phyloP scores from a whole-genome alignment of 2,329 filamentous ascomycete genomes.

The Elsinoe australis region DNA sequence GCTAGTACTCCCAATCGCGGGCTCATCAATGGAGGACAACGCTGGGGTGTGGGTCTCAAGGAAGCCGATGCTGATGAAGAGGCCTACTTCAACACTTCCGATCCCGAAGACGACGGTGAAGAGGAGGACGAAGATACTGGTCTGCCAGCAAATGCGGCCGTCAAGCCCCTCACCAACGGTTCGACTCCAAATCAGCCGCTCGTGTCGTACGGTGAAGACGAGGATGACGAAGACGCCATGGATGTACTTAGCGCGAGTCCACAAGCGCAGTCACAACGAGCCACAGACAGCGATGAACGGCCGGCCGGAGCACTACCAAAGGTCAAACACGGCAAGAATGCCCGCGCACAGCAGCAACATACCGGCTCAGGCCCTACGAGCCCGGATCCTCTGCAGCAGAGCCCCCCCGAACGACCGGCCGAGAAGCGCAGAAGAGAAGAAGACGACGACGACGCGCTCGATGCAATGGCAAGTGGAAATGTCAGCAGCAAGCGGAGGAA shows the following conservation, averaged over 20 bases:
- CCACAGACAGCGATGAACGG: conserved; percentile 21
- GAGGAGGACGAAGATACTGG: conserved; percentile 25
- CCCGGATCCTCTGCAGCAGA: conserved; percentile 22
- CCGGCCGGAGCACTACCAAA: background rate
- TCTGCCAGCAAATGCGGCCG: conserved; percentile 27
- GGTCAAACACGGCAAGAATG: conserved; percentile 6
- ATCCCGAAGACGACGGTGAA: conserved; percentile 69
- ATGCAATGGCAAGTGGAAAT: conserved; percentile 57
- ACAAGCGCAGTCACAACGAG: conserved; percentile 7
- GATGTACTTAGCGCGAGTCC: conserved; percentile 36
- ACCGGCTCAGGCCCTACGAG: conserved; percentile 12
- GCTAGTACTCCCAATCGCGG: conserved; percentile 45
- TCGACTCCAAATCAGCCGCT: conserved; percentile 61
- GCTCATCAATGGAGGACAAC: conserved; percentile 49
- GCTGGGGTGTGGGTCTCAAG: conserved; percentile 61
- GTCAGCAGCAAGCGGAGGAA: conserved; percentile 39
- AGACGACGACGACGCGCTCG: conserved; percentile 87
- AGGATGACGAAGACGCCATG: conserved; percentile 59
- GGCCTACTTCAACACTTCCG: conserved; percentile 86
- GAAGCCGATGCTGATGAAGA: conserved; percentile 82
- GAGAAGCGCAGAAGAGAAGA: conserved; percentile 90
- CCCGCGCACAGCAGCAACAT: conserved; percentile 26
- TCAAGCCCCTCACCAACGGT: conserved; percentile 50
- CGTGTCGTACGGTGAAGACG: conserved; percentile 89
- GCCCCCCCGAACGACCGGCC: conserved; percentile 67